Evolutionary conservation across 2,329 filamentous ascomycete species (phyloP).

Genomic region (Fonsecaea nubica): DNA sequence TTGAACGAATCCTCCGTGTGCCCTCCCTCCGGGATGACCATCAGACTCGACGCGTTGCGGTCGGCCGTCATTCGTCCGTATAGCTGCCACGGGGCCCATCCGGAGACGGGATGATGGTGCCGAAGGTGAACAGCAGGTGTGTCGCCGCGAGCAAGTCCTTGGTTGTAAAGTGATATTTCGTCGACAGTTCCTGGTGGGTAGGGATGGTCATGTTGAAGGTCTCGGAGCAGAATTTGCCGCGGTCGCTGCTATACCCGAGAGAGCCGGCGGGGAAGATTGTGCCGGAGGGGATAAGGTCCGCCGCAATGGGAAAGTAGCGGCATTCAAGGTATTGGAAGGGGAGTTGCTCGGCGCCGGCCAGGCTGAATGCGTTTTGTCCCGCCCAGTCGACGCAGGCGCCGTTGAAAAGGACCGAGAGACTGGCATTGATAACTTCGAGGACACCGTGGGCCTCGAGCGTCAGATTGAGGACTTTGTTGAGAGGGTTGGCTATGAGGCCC

Average conservation of each 20-base stretch:
- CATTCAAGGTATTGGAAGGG: constrained; percentile 24
- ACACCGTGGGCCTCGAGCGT: background rate
- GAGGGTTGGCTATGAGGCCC: background rate
- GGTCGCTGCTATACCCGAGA: constrained; percentile 8
- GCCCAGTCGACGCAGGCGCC: constrained; percentile 13
- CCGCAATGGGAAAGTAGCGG: constrained; percentile 19
- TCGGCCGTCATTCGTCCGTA: constrained; percentile 1
- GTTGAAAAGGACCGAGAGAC: background rate
- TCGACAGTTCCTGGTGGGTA: constrained; percentile 4
- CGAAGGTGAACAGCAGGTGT: constrained; percentile 23
- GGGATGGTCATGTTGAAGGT: constrained; percentile 14
- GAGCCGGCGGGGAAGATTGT: constrained; percentile 20
- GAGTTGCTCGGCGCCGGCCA: background rate
- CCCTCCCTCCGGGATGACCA: background rate
- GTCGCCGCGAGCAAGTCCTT: constrained; percentile 18
- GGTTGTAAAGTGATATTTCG: constrained; percentile 22
- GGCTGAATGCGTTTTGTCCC: background rate
- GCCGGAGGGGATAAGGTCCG: constrained; percentile 17
- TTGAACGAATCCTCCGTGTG: background rate
- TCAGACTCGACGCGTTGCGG: constrained; percentile 3
- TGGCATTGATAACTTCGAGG: constrained; percentile 12
- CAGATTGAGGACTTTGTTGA: constrained; percentile 8
- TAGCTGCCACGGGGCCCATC: constrained; percentile 18
- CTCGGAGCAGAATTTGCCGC: constrained; percentile 1
- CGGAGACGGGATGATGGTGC: constrained; percentile 16